phyloP scores from a whole-genome alignment of 352 stramenopile genomes.

The Sclerospora graminicola region DNA sequence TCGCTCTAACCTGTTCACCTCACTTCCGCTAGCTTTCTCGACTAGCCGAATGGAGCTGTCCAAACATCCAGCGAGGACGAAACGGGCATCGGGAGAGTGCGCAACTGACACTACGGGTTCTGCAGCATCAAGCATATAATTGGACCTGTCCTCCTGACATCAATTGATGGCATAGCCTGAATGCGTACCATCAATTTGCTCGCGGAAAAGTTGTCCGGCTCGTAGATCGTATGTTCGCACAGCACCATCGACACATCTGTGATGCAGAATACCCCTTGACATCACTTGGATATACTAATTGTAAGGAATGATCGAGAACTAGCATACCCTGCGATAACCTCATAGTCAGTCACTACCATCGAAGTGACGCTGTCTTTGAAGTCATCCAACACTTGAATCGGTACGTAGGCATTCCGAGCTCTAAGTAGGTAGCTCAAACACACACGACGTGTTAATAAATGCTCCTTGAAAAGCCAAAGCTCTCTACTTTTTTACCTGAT shows the following conservation, averaged over 20 bases:
- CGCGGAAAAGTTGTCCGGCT: conserved; percentile 46
- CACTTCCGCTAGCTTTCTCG: conserved; percentile 44
- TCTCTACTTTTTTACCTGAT: conserved; percentile 27
- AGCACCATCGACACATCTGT: conserved; percentile 71
- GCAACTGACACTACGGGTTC: conserved; percentile 69
- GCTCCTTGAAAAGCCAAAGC: neutral
- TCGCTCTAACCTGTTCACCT: conserved; percentile 51
- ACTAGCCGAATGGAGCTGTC: conserved; percentile 70
- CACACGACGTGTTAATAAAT: neutral
- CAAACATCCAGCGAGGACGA: conserved; percentile 68
- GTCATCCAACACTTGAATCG: conserved; percentile 81
- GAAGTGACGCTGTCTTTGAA: conserved; percentile 86
- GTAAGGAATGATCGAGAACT: neutral
- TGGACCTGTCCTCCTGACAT: neutral
- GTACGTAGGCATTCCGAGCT: conserved; percentile 56
- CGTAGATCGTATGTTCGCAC: conserved; percentile 82
- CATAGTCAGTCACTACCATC: conserved; percentile 59
- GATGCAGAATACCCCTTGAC: neutral
- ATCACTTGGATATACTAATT: neutral
- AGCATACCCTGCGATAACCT: conserved; percentile 68
- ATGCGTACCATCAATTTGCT: conserved; percentile 57
- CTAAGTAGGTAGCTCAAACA: conserved; percentile 10
- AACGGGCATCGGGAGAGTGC: conserved; percentile 61
- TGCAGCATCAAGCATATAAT: conserved; percentile 9
- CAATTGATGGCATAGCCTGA: neutral